These are phyloP conservation scores for Diaporthe sp. DNA, from an alignment of 2,329 filamentous ascomycete genomes.

Conservation along the genomic window DNA sequence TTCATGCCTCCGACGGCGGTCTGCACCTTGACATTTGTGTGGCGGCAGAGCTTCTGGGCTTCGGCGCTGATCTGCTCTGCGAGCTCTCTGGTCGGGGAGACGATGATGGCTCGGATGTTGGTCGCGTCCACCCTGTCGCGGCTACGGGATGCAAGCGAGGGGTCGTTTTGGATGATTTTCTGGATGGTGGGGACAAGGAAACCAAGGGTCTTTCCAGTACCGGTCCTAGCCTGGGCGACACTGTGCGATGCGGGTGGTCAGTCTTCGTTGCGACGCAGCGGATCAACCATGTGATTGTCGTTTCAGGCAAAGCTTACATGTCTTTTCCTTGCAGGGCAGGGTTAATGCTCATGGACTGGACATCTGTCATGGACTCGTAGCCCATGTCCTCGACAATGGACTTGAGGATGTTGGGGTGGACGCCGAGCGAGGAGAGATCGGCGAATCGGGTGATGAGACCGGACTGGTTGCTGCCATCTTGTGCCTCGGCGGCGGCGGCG, in stretches of 20 bases:
- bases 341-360: constrained; percentile 87
- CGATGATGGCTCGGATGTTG: constrained; percentile 78
- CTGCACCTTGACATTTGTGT: constrained; percentile 77
- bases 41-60: constrained; percentile 74
- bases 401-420: constrained; percentile 75
- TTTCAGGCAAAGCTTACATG: constrained; percentile 70
- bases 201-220: constrained; percentile 95
- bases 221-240: constrained; percentile 95
- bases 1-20: constrained; percentile 93
- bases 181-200: constrained; percentile 92
- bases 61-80: constrained; percentile 86
- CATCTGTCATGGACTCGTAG: constrained; percentile 90
- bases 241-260: constrained; percentile 58
- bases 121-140: constrained; percentile 57
- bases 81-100: constrained; percentile 86
- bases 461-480: constrained; percentile 38
- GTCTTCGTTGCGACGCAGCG: constrained; percentile 8
- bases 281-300: background rate
- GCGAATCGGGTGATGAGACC: constrained; percentile 57
- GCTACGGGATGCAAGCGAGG: constrained; percentile 65
- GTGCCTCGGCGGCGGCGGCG: constrained; percentile 39
- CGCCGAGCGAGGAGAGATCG: constrained; percentile 61
- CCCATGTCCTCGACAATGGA: constrained; percentile 80
- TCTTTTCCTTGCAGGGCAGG: constrained; percentile 85
- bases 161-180: constrained; percentile 77